Evolutionary conservation across 164 flowering plant species (phyloP).

Genomic region (Hamamelis virginiana): DNA sequence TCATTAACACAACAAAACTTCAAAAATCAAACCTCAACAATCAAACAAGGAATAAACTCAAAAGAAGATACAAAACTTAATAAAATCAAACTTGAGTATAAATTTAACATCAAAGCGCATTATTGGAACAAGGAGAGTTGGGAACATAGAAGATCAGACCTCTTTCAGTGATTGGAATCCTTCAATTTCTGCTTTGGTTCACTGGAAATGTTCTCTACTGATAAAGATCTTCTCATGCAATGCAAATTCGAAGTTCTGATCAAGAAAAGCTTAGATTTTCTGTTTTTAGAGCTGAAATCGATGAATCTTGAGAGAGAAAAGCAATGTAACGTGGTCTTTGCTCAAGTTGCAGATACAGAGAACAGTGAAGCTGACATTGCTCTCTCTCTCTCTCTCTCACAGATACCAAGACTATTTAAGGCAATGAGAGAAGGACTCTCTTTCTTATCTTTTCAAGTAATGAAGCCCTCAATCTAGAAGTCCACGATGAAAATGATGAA

Average conservation of each 20-base stretch:
- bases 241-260: constrained; percentile 8
- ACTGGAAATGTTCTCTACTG: constrained; percentile 36
- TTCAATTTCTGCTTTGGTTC: constrained; percentile 24
- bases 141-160: constrained; percentile 12
- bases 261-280: constrained; percentile 12
- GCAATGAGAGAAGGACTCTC: no score
- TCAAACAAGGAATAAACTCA: neutral
- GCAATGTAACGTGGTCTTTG: constrained; percentile 11
- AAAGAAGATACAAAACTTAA: neutral
- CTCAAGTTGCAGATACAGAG: constrained; percentile 15
- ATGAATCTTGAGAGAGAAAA: constrained; percentile 29
- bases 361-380: constrained; percentile 28
- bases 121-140: neutral
- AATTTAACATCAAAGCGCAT: no score
- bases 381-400: neutral
- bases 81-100: neutral
- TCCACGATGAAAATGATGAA: no score
- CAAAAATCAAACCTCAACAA: neutral
- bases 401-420: no score
- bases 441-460: no score
- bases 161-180: constrained; percentile 28
- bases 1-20: neutral
- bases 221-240: constrained; percentile 19
- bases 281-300: constrained; percentile 16
- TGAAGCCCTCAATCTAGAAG: no score